Evolutionary conservation across 441 rosid species (phyloP), one percentile per base, ranked within the genome.

Genomic region (Omphalea diandra): DNA sequence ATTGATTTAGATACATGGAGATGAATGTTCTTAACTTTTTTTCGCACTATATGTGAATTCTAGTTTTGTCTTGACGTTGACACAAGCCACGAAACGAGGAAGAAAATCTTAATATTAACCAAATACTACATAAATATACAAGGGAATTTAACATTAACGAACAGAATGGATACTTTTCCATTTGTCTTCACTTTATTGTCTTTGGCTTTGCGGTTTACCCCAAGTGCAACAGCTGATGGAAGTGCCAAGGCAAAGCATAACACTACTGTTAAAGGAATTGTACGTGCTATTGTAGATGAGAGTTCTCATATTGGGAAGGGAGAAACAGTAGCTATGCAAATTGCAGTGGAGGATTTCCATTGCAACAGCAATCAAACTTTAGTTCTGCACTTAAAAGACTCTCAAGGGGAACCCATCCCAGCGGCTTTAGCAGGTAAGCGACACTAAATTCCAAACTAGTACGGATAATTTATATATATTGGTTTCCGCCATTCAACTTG

Each of bases 291-390:
- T 40, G 12, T 75, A 40, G 80, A 78, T 26, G 59, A 35, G 12
- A 32, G 47, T 18, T 67, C 67, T 50, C 74, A 76, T 20, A 38
- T 55, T 0, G 80, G 80, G n/a, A 75, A 52, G 74, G 82, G 75
- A 72, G 76, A 73, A 67, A 68, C 24, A 54, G 35, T 75, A 26
- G 82, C 78, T 24, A 73, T 78, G 76, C 70, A 73, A 65, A 68
- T 81, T 46, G 80, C 80, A 5, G 35, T 70, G 20, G 55, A 47
- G 9, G 78, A 75, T 68, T 73, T 73, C 46, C 33, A 65, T 69
- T 46, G 33, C 52, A 41, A 9, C 36, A 32, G 38, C 5, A 61
- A 50, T 58, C 63, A 18, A n/a, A 68, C 29, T 46, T 22, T 72
- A 1, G 17, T 26, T 68, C 47, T 76, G 0, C 59, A 24, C 12